phyloP scores from a whole-genome alignment of 306 rosid genomes.

The Ormosia emarginata region DNA sequence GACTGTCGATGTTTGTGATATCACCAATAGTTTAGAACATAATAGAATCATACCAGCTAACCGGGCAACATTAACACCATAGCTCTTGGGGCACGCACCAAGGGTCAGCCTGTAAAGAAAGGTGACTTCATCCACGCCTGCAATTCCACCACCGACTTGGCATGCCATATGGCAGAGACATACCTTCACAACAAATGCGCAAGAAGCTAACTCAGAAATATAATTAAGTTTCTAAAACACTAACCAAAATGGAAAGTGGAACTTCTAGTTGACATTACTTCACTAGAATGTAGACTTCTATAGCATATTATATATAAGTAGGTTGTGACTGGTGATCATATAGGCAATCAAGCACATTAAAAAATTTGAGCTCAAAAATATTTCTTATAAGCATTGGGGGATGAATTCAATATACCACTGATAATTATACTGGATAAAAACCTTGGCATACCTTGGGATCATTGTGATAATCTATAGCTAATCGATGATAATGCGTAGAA shows the following conservation, averaged over 20 bases:
- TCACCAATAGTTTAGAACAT: neutral
- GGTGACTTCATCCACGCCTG: conserved; percentile 82
- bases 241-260: conserved; percentile 18
- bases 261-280: neutral
- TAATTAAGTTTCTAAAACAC: neutral
- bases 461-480: conserved; percentile 60
- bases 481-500: conserved; percentile 89
- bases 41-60: conserved; percentile 66
- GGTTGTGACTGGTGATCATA: neutral
- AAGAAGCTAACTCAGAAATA: conserved; percentile 24
- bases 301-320: neutral
- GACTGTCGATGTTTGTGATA: neutral
- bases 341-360: neutral
- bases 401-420: neutral
- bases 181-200: conserved; percentile 55
- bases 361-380: neutral
- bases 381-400: conserved; percentile 10
- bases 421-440: conserved; percentile 3
- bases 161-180: conserved; percentile 91
- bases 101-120: conserved; percentile 80
- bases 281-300: neutral
- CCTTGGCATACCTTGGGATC: conserved; percentile 55
- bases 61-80: conserved; percentile 92
- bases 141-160: conserved; percentile 71
- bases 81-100: conserved; percentile 98